Percentiles rank a stretch among this genome's conserved stretches.
phyloP scores from a whole-genome alignment of 1,139 yeast species.

The Groenewaldozyma sp. region DNA sequence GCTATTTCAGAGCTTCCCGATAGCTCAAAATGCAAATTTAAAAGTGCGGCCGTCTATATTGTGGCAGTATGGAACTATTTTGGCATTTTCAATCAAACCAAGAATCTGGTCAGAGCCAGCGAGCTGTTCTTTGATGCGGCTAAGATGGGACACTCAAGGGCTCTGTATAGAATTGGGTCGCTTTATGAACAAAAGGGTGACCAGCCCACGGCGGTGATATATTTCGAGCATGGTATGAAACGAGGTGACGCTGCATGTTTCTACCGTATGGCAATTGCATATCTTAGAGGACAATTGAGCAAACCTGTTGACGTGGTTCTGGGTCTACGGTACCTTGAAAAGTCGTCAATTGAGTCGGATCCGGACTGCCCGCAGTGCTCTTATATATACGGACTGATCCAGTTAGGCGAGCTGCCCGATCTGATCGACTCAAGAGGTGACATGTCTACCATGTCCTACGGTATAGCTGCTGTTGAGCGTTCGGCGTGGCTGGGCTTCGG shows the following conservation, averaged over 20 bases:
- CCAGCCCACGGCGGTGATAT: slow-evolving; percentile 21
- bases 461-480: slow-evolving; percentile 27
- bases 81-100: slow-evolving; percentile 21
- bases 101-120: slow-evolving; percentile 19
- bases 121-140: slow-evolving; percentile 26
- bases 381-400: slow-evolving; percentile 29
- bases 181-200: slow-evolving; percentile 28
- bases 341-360: slow-evolving; percentile 26
- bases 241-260: slow-evolving; percentile 29
- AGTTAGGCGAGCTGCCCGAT: slow-evolving; percentile 27
- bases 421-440: slow-evolving; percentile 5
- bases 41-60: slow-evolving; percentile 25
- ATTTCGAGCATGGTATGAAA: slow-evolving; percentile 28
- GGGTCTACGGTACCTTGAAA: slow-evolving; percentile 25
- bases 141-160: slow-evolving; percentile 26
- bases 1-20: slow-evolving; percentile 18
- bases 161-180: slow-evolving; percentile 30
- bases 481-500: slow-evolving; percentile 32
- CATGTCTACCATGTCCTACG: slow-evolving; percentile 16
- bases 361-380: slow-evolving; percentile 34
- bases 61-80: slow-evolving; percentile 26
- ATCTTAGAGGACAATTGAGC: slow-evolving; percentile 29
- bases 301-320: slow-evolving; percentile 18
- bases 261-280: slow-evolving; percentile 31
- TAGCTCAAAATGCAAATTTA: slow-evolving; percentile 14